These are phyloP conservation scores for Penicillium crystallinum DNA, from an alignment of 495 filamentous ascomycete species.

Conservation along the genomic window DNA sequence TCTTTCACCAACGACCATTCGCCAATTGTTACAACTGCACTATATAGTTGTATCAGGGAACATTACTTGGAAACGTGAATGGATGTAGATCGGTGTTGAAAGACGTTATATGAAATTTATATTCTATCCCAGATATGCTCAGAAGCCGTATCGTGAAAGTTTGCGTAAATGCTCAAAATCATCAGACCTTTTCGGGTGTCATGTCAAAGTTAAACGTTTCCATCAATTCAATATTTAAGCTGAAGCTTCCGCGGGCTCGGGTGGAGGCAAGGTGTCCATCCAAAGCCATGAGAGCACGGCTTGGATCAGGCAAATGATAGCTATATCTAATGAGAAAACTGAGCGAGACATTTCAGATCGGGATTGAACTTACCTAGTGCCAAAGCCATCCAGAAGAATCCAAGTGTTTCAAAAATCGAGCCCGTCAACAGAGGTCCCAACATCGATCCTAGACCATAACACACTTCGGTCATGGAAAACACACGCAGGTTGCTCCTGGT, in stretches of 20 bases:
- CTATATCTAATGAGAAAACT: neutral
- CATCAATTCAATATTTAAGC: neutral
- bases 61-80: neutral
- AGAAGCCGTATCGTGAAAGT: neutral
- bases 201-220: neutral
- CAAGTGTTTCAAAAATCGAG: conserved; percentile 15
- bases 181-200: neutral
- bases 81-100: neutral
- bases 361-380: neutral
- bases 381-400: conserved; percentile 16
- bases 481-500: conserved; percentile 21
- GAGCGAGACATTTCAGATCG: neutral
- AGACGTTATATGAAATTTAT: neutral
- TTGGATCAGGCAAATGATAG: neutral
- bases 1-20: too few relatives aligned
- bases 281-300: neutral
- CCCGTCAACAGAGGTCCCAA: conserved; percentile 23
- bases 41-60: neutral
- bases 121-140: neutral
- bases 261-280: neutral
- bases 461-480: conserved; percentile 20
- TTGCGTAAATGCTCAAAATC: neutral
- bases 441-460: conserved; percentile 18
- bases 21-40: too few relatives aligned
- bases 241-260: neutral